Conservation (phyloP, 2,329 filamentous ascomycete species). For the Cyphellophora attinorum region DNA sequence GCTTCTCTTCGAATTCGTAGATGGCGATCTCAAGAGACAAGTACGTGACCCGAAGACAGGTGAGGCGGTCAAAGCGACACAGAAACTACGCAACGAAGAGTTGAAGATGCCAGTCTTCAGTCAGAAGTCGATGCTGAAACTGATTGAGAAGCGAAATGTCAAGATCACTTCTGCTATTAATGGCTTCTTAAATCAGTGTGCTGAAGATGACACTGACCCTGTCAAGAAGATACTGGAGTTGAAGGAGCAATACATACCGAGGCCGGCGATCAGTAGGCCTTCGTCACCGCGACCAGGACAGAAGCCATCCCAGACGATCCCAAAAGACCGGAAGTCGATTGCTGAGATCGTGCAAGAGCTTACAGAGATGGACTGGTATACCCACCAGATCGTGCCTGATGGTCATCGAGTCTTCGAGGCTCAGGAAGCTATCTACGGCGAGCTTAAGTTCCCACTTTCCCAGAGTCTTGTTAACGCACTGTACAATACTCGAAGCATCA, state of each 20-base stretch:
- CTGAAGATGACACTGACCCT: conserved; percentile 54
- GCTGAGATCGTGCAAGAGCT: conserved; percentile 79
- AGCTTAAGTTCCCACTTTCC: conserved; percentile 76
- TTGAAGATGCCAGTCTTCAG: conserved; percentile 87
- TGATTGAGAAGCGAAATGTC: conserved; percentile 82
- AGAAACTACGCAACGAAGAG: conserved; percentile 64
- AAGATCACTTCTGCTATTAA: conserved; percentile 75
- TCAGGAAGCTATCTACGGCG: conserved; percentile 70
- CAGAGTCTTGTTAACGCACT: conserved; percentile 91
- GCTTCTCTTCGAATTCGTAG: conserved; percentile 83
- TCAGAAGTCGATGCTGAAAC: conserved; percentile 77
- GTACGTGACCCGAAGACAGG: conserved; percentile 64
- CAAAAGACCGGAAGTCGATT: conserved; percentile 68
- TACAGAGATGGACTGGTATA: conserved; percentile 77
- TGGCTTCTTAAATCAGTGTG: conserved; percentile 65
- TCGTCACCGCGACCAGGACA: conserved; percentile 31
- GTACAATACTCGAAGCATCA: conserved; percentile 84
- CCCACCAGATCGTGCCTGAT: conserved; percentile 82
- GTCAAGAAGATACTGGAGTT: conserved; percentile 53
- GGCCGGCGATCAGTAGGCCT: conserved; percentile 34
- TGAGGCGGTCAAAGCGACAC: conserved; percentile 57
- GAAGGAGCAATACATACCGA: conserved; percentile 53
- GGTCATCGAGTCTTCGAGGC: conserved; percentile 86
- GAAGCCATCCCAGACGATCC: conserved; percentile 61
- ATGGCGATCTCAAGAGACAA: conserved; percentile 80